These are phyloP conservation scores for Kondoa malvinella DNA, from an alignment of 768 basidiomycete genomes.

Conservation along the genomic window DNA sequence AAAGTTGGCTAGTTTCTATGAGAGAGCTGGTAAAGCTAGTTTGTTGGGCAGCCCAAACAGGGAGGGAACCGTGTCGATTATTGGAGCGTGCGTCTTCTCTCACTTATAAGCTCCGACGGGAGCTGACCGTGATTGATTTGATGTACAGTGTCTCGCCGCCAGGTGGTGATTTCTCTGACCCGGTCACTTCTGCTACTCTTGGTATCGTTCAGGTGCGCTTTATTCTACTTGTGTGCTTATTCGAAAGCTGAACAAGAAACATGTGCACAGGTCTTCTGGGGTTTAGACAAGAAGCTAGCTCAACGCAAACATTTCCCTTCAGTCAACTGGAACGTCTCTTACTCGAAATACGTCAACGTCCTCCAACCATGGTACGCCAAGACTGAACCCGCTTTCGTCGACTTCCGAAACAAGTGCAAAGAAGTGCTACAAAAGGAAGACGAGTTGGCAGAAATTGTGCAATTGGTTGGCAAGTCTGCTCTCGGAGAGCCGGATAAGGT, in stretches of 20 bases:
- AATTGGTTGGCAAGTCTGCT: conserved; percentile 97
- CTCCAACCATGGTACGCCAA: conserved; percentile 60
- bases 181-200: conserved; percentile 90
- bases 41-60: conserved; percentile 77
- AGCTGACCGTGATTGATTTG: conserved; percentile 19
- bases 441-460: conserved; percentile 95
- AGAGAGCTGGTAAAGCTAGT: conserved; percentile 88
- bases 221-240: neutral
- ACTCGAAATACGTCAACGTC: conserved; percentile 62
- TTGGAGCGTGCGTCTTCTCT: conserved; percentile 67
- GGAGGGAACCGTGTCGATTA: conserved; percentile 89
- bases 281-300: conserved; percentile 95
- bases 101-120: neutral
- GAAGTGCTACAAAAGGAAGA: conserved; percentile 98
- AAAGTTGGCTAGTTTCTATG: conserved; percentile 94
- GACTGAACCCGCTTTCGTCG: conserved; percentile 84
- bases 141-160: conserved; percentile 74
- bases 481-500: conserved; percentile 96
- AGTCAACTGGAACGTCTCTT: conserved; percentile 99
- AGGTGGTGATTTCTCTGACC: conserved; percentile 98
- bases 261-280: conserved; percentile 82
- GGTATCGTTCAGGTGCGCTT: conserved; percentile 50
- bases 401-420: conserved; percentile 76
- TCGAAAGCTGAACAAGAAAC: neutral
- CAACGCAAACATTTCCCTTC: conserved; percentile 99